A percentile compares a stretch with the other conserved stretches of the same genome.
Conservation (phyloP, 2,329 filamentous ascomycete genomes). For the Chaetoscypha palmicola region DNA sequence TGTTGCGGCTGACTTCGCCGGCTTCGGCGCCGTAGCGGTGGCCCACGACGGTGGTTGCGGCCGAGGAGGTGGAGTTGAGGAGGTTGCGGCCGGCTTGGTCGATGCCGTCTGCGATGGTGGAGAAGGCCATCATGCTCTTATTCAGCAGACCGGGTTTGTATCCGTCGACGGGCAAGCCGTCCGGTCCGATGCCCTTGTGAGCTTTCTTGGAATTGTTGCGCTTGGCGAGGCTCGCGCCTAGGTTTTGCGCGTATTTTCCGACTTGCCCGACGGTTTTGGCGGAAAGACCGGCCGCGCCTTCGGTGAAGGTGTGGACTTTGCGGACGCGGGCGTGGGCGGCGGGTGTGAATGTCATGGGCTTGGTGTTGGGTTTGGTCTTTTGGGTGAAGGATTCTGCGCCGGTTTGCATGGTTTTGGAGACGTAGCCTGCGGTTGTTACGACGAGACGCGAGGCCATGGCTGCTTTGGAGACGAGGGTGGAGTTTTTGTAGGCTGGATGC, state of each 20-base stretch:
- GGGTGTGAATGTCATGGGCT: constrained; percentile 82
- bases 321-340: constrained; percentile 78
- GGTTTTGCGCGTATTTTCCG: constrained; percentile 76
- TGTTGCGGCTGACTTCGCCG: constrained; percentile 63
- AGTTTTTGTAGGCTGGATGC: constrained; percentile 89
- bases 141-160: constrained; percentile 93
- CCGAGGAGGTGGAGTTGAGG: constrained; percentile 64
- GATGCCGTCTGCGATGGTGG: constrained; percentile 87
- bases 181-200: constrained; percentile 57
- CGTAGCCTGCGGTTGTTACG: constrained; percentile 74
- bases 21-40: constrained; percentile 87
- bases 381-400: constrained; percentile 76
- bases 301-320: constrained; percentile 82
- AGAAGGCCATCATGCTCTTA: constrained; percentile 94
- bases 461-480: constrained; percentile 77
- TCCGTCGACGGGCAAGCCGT: constrained; percentile 51
- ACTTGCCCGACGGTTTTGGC: constrained; percentile 83
- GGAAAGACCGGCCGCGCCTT: constrained; percentile 69
- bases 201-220: constrained; percentile 50
- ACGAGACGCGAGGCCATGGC: constrained; percentile 84
- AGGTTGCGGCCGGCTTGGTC: constrained; percentile 79
- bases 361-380: constrained; percentile 67
- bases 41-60: constrained; percentile 80
- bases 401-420: constrained; percentile 69
- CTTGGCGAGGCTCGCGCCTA: constrained; percentile 70